Evolutionary conservation across 2,329 filamentous ascomycete genomes (phyloP).

Genomic region (Lasiodiplodia hormozganensis): DNA sequence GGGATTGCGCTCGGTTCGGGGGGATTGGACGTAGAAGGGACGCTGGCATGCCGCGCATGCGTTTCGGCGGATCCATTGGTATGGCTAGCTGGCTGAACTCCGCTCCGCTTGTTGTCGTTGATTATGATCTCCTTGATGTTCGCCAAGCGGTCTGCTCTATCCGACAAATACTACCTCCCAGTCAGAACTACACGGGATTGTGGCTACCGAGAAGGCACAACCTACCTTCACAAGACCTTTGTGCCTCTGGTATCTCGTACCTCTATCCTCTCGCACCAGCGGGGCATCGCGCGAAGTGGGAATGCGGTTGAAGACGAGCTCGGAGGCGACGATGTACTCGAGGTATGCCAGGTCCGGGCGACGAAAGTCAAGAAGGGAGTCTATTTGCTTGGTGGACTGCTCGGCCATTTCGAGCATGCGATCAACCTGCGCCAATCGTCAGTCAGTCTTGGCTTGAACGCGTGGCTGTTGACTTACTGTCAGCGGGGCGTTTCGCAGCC

Average conservation of each 20-base stretch:
- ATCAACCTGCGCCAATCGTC: conserved; percentile 42
- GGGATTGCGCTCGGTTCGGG: neutral
- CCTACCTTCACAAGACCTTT: conserved; percentile 45
- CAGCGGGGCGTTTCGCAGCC: conserved; percentile 39
- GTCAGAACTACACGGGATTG: conserved; percentile 3
- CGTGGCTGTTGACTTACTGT: conserved; percentile 36
- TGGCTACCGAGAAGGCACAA: neutral
- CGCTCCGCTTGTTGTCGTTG: conserved; percentile 62
- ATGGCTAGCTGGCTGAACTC: conserved; percentile 50
- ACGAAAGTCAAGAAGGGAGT: conserved; percentile 65
- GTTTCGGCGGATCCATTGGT: conserved; percentile 11
- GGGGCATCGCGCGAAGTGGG: conserved; percentile 78
- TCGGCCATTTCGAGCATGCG: conserved; percentile 51
- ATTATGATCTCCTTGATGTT: conserved; percentile 59
- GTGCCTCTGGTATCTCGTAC: conserved; percentile 58
- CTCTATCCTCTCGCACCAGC: conserved; percentile 63
- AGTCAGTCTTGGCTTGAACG: conserved; percentile 1
- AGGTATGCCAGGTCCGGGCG: conserved; percentile 78
- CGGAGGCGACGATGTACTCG: conserved; percentile 82
- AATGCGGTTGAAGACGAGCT: conserved; percentile 78
- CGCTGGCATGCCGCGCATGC: conserved; percentile 14
- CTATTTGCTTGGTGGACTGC: conserved; percentile 57
- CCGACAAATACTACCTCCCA: conserved; percentile 1
- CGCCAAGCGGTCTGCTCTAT: conserved; percentile 51
- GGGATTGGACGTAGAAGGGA: neutral